Percentiles rank a stretch among this genome's conserved stretches.
phyloP scores from a whole-genome alignment of 257 asterid genomes.

The Nicotiana noctiflora region DNA sequence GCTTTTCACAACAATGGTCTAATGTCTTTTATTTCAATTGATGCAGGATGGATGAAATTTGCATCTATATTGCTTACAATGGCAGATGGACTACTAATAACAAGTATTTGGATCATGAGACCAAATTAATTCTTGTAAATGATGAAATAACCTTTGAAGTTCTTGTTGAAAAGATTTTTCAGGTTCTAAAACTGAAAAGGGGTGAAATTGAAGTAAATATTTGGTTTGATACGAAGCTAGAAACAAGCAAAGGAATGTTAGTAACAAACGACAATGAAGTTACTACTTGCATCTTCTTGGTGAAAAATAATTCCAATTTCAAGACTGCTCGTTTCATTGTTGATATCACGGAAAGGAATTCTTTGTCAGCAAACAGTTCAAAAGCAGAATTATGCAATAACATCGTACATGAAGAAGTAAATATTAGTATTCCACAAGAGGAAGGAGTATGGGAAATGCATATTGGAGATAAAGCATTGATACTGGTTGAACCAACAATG shows the following conservation, averaged over 20 bases:
- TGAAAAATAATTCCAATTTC: too few species aligned
- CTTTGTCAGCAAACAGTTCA: neutral
- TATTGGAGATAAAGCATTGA: too few species aligned
- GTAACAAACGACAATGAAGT: too few species aligned
- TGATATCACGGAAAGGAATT: too few species aligned
- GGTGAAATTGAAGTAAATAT: neutral
- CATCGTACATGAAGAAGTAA: neutral
- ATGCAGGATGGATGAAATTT: neutral
- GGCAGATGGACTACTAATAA: neutral
- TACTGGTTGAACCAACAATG: too few species aligned
- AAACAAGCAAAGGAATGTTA: too few species aligned
- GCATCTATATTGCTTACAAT: neutral
- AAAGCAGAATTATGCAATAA: neutral
- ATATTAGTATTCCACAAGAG: neutral
- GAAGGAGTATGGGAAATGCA: neutral
- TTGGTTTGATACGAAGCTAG: too few species aligned
- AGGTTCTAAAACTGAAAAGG: neutral
- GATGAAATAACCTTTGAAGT: neutral
- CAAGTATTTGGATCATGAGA: neutral
- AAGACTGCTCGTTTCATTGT: too few species aligned
- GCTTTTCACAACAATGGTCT: neutral
- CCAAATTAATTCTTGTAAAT: neutral
- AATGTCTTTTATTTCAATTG: neutral
- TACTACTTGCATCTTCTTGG: too few species aligned
- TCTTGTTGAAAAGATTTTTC: neutral